phyloP scores from a whole-genome alignment of 2,329 filamentous ascomycete genomes.

The Cordyceps cateniannulata region DNA sequence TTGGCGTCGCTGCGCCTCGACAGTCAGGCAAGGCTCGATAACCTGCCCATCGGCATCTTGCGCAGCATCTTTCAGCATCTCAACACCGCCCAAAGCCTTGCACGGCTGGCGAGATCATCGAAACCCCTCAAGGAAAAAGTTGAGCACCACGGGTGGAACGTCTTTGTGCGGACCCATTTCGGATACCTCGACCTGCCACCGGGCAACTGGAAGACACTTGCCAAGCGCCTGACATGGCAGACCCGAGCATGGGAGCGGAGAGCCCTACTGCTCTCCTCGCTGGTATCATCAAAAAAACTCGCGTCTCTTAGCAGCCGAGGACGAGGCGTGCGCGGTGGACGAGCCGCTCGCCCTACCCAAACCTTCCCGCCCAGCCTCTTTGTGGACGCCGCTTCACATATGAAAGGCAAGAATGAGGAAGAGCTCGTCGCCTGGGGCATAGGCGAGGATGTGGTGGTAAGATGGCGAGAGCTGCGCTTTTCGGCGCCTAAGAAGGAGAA shows the following conservation, averaged over 20 bases:
- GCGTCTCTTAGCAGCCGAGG: background rate
- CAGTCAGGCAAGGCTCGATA: constrained; percentile 20
- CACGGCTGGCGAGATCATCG: constrained; percentile 29
- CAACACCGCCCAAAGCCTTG: constrained; percentile 34
- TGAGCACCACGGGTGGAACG: constrained; percentile 33
- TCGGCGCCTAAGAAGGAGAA: constrained; percentile 7
- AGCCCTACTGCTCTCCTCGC: constrained; percentile 22
- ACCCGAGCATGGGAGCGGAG: constrained; percentile 39
- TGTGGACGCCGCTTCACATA: constrained; percentile 1
- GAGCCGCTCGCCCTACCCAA: constrained; percentile 13
- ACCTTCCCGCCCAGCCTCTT: constrained; percentile 9
- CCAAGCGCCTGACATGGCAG: constrained; percentile 35
- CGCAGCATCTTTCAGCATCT: constrained; percentile 33
- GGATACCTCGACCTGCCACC: constrained; percentile 26
- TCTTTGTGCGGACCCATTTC: constrained; percentile 35
- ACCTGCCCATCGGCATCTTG: constrained; percentile 35
- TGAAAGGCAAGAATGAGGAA: constrained; percentile 14
- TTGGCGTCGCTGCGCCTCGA: constrained; percentile 4
- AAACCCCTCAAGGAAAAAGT: constrained; percentile 29
- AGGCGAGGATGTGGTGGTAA: constrained; percentile 37
- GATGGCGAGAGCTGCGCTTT: constrained; percentile 26
- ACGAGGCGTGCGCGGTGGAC: background rate
- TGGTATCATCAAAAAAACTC: constrained; percentile 1
- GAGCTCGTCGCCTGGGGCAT: constrained; percentile 40
- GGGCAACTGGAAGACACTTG: constrained; percentile 27